Evolutionary conservation across 176 grass and related monocot genomes (phyloP), one percentile per base, ranked within the genome.

Genomic region (Bromus sterilis): DNA sequence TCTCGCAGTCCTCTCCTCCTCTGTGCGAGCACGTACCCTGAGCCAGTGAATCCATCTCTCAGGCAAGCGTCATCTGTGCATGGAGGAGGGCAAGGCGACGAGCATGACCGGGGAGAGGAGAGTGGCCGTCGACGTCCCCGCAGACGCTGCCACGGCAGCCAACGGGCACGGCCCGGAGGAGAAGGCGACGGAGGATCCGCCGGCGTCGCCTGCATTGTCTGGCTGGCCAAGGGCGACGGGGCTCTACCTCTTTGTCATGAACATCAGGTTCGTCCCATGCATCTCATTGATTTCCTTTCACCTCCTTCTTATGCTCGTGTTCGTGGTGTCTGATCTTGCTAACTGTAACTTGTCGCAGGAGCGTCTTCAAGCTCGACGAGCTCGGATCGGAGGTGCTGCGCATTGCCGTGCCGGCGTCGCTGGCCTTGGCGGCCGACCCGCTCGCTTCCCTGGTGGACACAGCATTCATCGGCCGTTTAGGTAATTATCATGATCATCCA

Each of bases 401-500:
- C 64, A 95, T 99, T 61, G 87, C 91, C 4, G 78, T 99, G 77
- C 96, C 96, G 1, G 96, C 96, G 5, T 92, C 96, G 56, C 90
- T 99, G 24, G 96, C 93, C 2, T 34, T 99, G 80, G 96, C 96
- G 1, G 96, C 96, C 24, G 96, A 99, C 65, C 96, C 96, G 36
- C 89, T 99, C 0, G 96, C 96, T 51, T 99, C 96, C 77, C 58
- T 99, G 64, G 82, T 99, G 2, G 96, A 99, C 82, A 99, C 96
- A 12, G 93, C 89, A 61, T 99, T 99, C 87, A 90, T 99, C 77
- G 96, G 96, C 24, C 88, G 92, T 57, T 68, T 99, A 99, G 96
- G 96, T 99, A 82, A 82, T 11, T 39, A 30, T 8, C 29, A 68
- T 10, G 9, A 18, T 16, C 15, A 13, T 39, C 31, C 42, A 16